phyloP scores from a whole-genome alignment of 257 asterid genomes.

The Apocynum venetum region DNA sequence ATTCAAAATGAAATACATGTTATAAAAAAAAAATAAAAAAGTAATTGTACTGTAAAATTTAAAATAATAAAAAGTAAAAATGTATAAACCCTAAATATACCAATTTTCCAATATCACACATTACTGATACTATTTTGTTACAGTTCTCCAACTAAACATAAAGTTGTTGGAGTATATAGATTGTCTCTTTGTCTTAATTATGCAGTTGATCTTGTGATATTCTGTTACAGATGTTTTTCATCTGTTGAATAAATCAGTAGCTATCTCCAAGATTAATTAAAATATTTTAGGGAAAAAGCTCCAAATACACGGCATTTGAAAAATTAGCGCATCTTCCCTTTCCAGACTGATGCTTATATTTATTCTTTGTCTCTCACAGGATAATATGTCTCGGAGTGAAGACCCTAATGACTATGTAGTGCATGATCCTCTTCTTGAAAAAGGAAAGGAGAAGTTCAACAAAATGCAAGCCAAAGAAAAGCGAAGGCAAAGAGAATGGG shows the following conservation, averaged over 20 bases:
- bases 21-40: no score
- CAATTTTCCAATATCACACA: no score
- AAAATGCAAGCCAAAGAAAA: conserved; percentile 82
- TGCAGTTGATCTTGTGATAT: not conserved
- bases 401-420: conserved; percentile 88
- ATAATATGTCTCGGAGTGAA: conserved; percentile 78
- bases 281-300: not conserved
- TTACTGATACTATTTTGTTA: not conserved
- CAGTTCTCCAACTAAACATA: not conserved
- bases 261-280: not conserved
- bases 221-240: not conserved
- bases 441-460: conserved; percentile 96
- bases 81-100: no score
- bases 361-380: conserved; percentile 39
- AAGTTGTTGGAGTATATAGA: not conserved
- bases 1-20: no score
- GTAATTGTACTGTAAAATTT: no score
- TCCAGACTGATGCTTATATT: not conserved
- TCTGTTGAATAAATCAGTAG: not conserved
- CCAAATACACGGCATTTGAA: not conserved
- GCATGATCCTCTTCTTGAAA: conserved; percentile 92
- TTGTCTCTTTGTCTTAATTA: not conserved
- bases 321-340: not conserved
- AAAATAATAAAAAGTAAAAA: no score
- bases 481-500: conserved; percentile 90